Conservation (phyloP, 1,284 basidiomycete species). For the Coniferiporia sulphurascens region DNA sequence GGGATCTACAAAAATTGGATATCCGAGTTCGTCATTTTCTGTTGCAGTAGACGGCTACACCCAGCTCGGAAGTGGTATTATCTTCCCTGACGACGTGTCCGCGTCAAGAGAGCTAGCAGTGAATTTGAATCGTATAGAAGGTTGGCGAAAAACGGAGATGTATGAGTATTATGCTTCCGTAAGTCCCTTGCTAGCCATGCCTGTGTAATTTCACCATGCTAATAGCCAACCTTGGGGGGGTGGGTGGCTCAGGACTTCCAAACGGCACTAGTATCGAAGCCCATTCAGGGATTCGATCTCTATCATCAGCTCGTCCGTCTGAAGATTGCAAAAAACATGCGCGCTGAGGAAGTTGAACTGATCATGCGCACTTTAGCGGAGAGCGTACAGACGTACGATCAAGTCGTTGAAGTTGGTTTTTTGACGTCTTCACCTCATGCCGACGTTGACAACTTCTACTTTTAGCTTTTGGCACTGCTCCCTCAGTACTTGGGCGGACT, state of each 20-base stretch:
- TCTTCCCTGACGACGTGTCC: conserved; percentile 59
- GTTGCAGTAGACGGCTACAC: conserved; percentile 35
- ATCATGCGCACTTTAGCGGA: conserved; percentile 75
- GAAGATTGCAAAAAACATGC: conserved; percentile 55
- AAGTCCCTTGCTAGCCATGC: conserved; percentile 23
- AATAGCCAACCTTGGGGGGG: neutral
- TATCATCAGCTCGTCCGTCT: conserved; percentile 69
- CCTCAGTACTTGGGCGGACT: conserved; percentile 83
- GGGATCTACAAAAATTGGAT: conserved; percentile 64
- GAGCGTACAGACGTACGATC: conserved; percentile 72
- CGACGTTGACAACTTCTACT: conserved; percentile 9
- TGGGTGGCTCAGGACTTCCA: conserved; percentile 49
- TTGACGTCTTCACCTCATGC: neutral
- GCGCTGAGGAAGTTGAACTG: conserved; percentile 60
- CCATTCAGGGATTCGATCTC: conserved; percentile 65
- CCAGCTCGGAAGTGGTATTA: conserved; percentile 62
- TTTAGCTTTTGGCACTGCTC: conserved; percentile 71
- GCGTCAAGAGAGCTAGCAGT: conserved; percentile 56
- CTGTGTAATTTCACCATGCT: neutral
- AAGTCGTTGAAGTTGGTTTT: conserved; percentile 75
- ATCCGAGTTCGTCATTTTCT: conserved; percentile 41
- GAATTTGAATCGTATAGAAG: conserved; percentile 76
- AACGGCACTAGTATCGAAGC: conserved; percentile 35
- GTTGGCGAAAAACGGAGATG: conserved; percentile 66
- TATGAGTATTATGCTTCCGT: conserved; percentile 63